These are phyloP conservation scores for Hyaloscypha finlandica DNA, from an alignment of 495 filamentous ascomycete species.

Conservation along the genomic window DNA sequence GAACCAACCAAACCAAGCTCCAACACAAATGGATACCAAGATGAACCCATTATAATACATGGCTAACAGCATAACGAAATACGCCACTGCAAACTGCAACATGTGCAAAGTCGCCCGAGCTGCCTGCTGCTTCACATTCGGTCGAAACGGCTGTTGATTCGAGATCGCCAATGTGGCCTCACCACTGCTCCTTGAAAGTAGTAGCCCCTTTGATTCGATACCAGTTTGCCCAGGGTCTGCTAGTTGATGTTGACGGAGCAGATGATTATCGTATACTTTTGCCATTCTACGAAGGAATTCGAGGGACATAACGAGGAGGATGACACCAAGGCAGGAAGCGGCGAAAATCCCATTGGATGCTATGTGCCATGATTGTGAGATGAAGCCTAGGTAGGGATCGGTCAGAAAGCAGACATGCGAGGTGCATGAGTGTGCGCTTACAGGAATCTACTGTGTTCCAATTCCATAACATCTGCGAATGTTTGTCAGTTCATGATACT, in stretches of 20 bases:
- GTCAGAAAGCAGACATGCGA: constrained; percentile 1
- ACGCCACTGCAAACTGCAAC: constrained; percentile 68
- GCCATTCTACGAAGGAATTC: constrained; percentile 62
- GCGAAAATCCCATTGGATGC: constrained; percentile 62
- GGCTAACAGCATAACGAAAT: constrained; percentile 67
- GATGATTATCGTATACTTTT: constrained; percentile 62
- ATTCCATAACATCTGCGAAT: constrained; percentile 71
- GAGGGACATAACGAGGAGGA: constrained; percentile 61
- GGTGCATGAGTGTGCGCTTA: constrained; percentile 28
- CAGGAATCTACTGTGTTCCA: constrained; percentile 72
- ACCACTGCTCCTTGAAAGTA: constrained; percentile 17
- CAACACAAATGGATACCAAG: constrained; percentile 63
- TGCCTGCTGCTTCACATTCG: constrained; percentile 55
- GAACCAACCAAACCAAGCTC: constrained; percentile 61
- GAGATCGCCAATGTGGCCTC: constrained; percentile 10
- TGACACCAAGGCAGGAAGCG: constrained; percentile 68
- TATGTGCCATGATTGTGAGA: constrained; percentile 66
- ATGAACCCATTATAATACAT: constrained; percentile 52
- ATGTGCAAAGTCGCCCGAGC: constrained; percentile 65
- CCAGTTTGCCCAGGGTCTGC: neutral
- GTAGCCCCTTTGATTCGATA: neutral
- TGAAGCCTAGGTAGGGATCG: constrained; percentile 48
- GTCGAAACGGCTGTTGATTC: constrained; percentile 31
- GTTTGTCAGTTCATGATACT: neutral
- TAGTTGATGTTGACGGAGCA: constrained; percentile 47